Evolutionary conservation across 768 basidiomycete genomes (phyloP), one percentile per base, ranked within the genome.

Genomic region (Mycena amicta): DNA sequence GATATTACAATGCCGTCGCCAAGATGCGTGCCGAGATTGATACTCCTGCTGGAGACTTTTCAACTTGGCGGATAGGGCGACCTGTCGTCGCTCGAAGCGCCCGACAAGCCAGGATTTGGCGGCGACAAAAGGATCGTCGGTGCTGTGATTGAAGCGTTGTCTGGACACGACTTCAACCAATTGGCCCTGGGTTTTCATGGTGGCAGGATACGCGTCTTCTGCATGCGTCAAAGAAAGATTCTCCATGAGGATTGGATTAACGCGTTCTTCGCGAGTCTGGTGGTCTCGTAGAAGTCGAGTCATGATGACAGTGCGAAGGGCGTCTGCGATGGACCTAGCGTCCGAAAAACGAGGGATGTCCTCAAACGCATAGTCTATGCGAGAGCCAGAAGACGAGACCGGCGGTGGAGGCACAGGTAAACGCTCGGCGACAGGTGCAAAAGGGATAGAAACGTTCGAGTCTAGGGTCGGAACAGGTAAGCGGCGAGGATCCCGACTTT

Each of bases 1-100:
- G 39, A 79, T 75, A 15, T 78, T 74, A 69, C 93, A 93, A 62
- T 91, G 88, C 2, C 77, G 78, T 27, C 84, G 56, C 93, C 93
- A 96, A 46, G 82, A 80, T 62, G 83, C 81, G 65, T 95, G 88
- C 49, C 90, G 76, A 15, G 72, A 67, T 53, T 85, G 66, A 68
- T 96, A 95, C 69, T 93, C 84, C 56, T 77, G 77, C 47, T 81
- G 81, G 27, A 95, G 75, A 20, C 71, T 76, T 39, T 79, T 68
- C 20, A 80, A 72, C 72, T 93, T 93, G 53, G 77, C 79, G 25
- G 76, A 68, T 27, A 87, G 70, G 49, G 74, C 69, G 4, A 73
- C 73, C 62, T 86, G 80, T 5, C 83, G 83, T 63, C 79, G 74
- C 28, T 75, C 75, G 63, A 92, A 84, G 57, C 78, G 82, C 57